Evolutionary conservation across 139 green algal genomes (phyloP).

Genomic region (Coccomyxa sp.): DNA sequence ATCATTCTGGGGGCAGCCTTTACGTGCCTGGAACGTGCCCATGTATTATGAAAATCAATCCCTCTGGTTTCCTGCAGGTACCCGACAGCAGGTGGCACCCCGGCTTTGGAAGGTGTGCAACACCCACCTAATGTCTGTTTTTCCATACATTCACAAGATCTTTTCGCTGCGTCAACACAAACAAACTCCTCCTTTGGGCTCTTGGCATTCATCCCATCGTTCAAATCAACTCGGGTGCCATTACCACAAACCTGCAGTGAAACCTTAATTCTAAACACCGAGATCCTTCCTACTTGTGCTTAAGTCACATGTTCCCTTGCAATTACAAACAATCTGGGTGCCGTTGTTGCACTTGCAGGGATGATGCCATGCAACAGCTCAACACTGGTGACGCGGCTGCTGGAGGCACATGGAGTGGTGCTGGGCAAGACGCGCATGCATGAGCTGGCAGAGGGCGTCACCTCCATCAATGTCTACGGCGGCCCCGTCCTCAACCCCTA

Average conservation of each 20-base stretch:
- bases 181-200: no score
- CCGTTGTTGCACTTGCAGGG: not conserved
- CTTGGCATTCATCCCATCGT: no score
- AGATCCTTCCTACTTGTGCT: no score
- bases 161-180: no score
- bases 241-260: no score
- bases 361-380: not conserved
- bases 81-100: not conserved
- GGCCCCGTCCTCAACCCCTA: slow-evolving; percentile 22
- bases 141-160: not conserved
- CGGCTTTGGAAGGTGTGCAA: not conserved
- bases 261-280: no score
- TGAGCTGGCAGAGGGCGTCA: slow-evolving; percentile 18
- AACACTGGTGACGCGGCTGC: slow-evolving; percentile 8
- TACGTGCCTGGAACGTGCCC: no score
- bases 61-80: not conserved
- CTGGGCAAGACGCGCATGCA: slow-evolving; percentile 26
- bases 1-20: no score
- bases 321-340: no score
- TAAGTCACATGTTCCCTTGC: no score
- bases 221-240: no score
- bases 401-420: slow-evolving; percentile 14
- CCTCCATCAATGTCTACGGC: slow-evolving; percentile 13
- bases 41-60: not conserved
- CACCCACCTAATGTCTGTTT: not conserved